Evolutionary conservation across 2,329 filamentous ascomycete genomes (phyloP).

Genomic region (Verticillium klebahnii): DNA sequence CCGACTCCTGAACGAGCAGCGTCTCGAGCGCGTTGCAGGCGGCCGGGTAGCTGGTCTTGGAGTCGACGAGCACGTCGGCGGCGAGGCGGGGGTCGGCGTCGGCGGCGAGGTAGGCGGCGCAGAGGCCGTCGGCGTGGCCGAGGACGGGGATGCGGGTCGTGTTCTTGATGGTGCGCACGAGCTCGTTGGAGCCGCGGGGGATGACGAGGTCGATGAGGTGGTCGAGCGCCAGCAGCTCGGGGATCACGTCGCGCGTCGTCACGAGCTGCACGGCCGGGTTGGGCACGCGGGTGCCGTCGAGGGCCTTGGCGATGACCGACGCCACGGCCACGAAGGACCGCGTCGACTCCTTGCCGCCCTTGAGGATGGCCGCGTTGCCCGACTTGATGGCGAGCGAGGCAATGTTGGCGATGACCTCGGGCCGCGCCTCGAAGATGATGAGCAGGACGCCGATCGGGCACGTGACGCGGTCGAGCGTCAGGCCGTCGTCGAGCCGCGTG

Average conservation of each 20-base stretch:
- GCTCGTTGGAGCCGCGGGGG: slow-evolving; percentile 83
- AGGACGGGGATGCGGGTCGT: slow-evolving; percentile 93
- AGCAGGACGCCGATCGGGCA: slow-evolving; percentile 96
- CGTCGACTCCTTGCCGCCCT: slow-evolving; percentile 92
- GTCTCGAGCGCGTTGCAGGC: slow-evolving; percentile 96
- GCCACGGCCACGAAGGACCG: slow-evolving; percentile 94
- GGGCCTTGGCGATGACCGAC: slow-evolving; percentile 72
- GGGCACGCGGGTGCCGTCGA: slow-evolving; percentile 70
- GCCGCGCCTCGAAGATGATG: slow-evolving; percentile 96
- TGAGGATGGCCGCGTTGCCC: slow-evolving; percentile 93
- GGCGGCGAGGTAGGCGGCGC: slow-evolving; percentile 76
- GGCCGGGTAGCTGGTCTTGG: slow-evolving; percentile 91
- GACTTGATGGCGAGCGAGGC: slow-evolving; percentile 94
- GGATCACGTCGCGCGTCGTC: slow-evolving; percentile 85
- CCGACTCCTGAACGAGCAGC: slow-evolving; percentile 73
- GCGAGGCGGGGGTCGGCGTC: slow-evolving; percentile 72
- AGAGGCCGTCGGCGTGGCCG: slow-evolving; percentile 92
- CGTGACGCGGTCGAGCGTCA: slow-evolving; percentile 81
- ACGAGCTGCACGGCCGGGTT: slow-evolving; percentile 89
- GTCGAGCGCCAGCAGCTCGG: slow-evolving; percentile 81
- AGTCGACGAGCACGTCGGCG: slow-evolving; percentile 74
- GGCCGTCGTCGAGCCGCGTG: slow-evolving; percentile 79
- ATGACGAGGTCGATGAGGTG: slow-evolving; percentile 92
- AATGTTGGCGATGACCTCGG: slow-evolving; percentile 98
- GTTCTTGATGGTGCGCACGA: slow-evolving; percentile 84